Evolutionary conservation across 2,329 filamentous ascomycete species (phyloP).

Genomic region (Fusarium humuli): DNA sequence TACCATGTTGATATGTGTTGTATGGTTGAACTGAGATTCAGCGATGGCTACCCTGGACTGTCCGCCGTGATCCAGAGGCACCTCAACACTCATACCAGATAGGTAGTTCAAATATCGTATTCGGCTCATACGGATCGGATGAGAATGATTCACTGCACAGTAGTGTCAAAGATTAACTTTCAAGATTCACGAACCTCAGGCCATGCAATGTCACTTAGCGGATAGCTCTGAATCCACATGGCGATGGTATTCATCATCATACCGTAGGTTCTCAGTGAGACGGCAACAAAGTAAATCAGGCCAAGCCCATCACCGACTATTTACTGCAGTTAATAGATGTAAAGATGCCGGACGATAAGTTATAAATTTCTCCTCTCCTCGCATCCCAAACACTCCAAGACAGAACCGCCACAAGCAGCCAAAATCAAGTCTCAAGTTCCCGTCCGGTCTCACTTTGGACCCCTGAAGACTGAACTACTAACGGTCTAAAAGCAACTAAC

Average conservation of each 20-base stretch:
- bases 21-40: neutral
- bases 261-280: neutral
- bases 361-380: neutral
- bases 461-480: slow-evolving; percentile 24
- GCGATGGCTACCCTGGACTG: neutral
- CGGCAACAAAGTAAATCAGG: neutral
- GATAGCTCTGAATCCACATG: neutral
- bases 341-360: neutral
- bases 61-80: neutral
- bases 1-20: neutral
- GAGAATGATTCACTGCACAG: neutral
- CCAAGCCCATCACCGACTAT: neutral
- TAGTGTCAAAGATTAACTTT: neutral
- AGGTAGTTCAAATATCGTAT: neutral
- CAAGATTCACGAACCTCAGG: neutral
- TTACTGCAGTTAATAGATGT: neutral
- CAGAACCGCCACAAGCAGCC: slow-evolving; percentile 22
- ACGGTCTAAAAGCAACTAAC: neutral
- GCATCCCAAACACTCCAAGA: slow-evolving; percentile 16
- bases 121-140: neutral
- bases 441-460: slow-evolving; percentile 18
- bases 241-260: neutral
- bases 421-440: slow-evolving; percentile 31
- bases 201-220: neutral
- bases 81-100: neutral